Evolutionary conservation across 805 yeast genomes (phyloP).

Genomic region (Wickerhamiella azymoides): DNA sequence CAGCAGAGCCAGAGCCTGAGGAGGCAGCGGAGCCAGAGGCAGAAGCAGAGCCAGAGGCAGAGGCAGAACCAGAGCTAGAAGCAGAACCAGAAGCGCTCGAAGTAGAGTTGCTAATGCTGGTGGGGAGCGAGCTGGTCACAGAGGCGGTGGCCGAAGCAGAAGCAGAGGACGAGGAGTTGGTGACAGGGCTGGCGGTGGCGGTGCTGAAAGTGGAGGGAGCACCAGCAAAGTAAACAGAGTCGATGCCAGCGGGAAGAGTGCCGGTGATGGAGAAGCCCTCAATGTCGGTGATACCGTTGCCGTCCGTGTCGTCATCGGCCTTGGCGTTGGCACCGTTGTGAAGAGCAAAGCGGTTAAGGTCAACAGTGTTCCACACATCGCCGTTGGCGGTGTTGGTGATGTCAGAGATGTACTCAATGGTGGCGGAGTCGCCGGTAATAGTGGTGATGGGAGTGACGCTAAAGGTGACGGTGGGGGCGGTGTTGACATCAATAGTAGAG

Average conservation of each 20-base stretch:
- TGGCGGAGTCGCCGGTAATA: conserved; percentile 1
- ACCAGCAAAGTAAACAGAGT: conserved; percentile 3
- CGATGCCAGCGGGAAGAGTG: neutral
- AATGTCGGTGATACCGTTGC: conserved; percentile 4
- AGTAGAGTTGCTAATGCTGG: neutral
- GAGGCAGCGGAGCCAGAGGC: neutral
- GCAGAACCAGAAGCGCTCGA: neutral
- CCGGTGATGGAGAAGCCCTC: neutral
- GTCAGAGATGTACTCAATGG: neutral
- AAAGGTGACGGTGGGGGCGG: conserved; percentile 2
- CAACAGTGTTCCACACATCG: neutral
- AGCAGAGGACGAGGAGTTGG: neutral
- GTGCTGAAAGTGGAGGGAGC: neutral
- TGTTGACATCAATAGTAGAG: conserved; percentile 5
- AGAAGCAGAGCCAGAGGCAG: neutral
- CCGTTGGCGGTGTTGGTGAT: neutral
- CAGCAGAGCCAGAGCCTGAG: neutral
- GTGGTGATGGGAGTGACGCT: neutral
- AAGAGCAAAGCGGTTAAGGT: neutral
- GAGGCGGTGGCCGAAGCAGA: neutral
- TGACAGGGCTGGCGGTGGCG: neutral
- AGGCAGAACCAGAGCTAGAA: neutral
- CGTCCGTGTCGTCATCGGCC: neutral
- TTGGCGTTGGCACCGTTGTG: neutral
- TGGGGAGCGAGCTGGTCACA: neutral